These are phyloP conservation scores for Phytophthora citricola DNA, from an alignment of 352 stramenopile genomes.

Conservation along the genomic window DNA sequence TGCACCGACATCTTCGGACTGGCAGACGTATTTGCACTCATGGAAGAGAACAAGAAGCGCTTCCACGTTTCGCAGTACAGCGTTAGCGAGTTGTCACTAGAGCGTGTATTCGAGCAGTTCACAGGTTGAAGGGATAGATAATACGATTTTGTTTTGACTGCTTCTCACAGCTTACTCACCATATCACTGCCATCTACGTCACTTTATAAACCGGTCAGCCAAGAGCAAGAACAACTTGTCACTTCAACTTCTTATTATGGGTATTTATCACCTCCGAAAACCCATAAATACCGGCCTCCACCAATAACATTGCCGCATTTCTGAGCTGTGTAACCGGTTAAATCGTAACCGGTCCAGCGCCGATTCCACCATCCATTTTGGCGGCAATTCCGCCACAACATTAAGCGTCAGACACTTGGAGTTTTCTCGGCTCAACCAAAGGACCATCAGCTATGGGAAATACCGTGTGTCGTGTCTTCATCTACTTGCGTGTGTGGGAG, in stretches of 20 bases:
- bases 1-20: slow-evolving; percentile 77
- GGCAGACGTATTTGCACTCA: slow-evolving; percentile 71
- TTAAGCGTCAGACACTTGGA: slow-evolving; percentile 10
- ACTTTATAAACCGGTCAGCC: too few relatives aligned
- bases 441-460: background rate
- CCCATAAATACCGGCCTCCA: slow-evolving; percentile 1
- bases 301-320: slow-evolving; percentile 11
- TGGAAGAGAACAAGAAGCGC: slow-evolving; percentile 79
- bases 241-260: slow-evolving; percentile 6
- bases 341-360: slow-evolving; percentile 29
- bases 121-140: slow-evolving; percentile 45
- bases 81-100: slow-evolving; percentile 91
- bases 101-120: slow-evolving; percentile 95
- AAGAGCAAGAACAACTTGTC: too few relatives aligned
- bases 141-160: background rate
- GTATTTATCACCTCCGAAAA: background rate
- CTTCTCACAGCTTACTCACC: too few relatives aligned
- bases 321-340: slow-evolving; percentile 20
- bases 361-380: slow-evolving; percentile 34
- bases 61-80: slow-evolving; percentile 91
- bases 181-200: too few relatives aligned
- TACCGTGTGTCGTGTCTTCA: background rate
- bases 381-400: background rate
- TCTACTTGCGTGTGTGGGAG: slow-evolving; percentile 20
- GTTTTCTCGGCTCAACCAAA: slow-evolving; percentile 24